phyloP scores from a whole-genome alignment of 345 rosid genomes.

The Ricinus communis region DNA sequence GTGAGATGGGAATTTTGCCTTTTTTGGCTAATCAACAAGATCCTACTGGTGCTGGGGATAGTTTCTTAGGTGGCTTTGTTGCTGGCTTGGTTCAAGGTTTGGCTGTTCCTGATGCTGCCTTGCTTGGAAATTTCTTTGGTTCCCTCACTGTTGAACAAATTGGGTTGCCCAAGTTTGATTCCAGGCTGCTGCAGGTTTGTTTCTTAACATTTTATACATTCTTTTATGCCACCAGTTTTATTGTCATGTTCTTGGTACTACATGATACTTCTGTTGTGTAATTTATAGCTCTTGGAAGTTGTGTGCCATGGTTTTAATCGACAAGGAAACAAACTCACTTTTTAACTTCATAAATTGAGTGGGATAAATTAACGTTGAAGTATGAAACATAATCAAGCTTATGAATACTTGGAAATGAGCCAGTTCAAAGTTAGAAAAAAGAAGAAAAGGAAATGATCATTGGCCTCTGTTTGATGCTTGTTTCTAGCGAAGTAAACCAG shows the following conservation, averaged over 20 bases:
- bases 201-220: background rate
- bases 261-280: background rate
- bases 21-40: constrained; percentile 73
- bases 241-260: background rate
- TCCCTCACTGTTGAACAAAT: constrained; percentile 85
- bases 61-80: constrained; percentile 80
- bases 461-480: too few relatives aligned
- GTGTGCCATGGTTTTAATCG: background rate
- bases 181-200: constrained; percentile 65
- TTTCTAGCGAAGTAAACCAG: too few relatives aligned
- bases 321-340: background rate
- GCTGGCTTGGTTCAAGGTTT: constrained; percentile 76
- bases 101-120: constrained; percentile 85
- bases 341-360: background rate
- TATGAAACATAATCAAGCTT: background rate
- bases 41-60: constrained; percentile 99
- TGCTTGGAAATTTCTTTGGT: constrained; percentile 88
- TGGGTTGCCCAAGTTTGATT: constrained; percentile 77
- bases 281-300: background rate
- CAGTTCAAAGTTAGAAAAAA: too few relatives aligned
- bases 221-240: background rate
- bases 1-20: constrained; percentile 50
- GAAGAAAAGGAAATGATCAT: too few relatives aligned
- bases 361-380: background rate
- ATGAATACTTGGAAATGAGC: background rate